phyloP scores from a whole-genome alignment of 1,139 yeast species.

The Hanseniaspora uvarum region DNA sequence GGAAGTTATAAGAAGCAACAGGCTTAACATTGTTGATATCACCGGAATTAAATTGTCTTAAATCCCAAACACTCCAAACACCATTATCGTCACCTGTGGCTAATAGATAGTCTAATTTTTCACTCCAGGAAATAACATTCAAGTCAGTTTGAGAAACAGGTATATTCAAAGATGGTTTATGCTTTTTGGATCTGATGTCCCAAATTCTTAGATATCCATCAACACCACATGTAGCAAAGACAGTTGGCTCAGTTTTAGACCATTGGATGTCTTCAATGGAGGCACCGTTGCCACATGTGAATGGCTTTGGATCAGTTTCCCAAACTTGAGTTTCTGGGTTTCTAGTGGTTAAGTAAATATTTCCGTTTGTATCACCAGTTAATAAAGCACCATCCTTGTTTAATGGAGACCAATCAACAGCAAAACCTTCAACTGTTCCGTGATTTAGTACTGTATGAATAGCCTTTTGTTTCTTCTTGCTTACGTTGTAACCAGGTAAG shows the following conservation, averaged over 20 bases:
- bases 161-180: constrained; percentile 79
- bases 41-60: constrained; percentile 65
- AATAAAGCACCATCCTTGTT: constrained; percentile 69
- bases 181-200: constrained; percentile 92
- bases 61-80: constrained; percentile 95
- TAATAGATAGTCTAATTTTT: constrained; percentile 69
- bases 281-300: constrained; percentile 48
- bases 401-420: constrained; percentile 91
- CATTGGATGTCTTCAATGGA: constrained; percentile 95
- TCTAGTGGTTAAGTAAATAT: constrained; percentile 67
- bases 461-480: constrained; percentile 71
- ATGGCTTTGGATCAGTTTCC: constrained; percentile 80
- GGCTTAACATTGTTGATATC: constrained; percentile 49
- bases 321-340: constrained; percentile 54
- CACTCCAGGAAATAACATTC: constrained; percentile 94
- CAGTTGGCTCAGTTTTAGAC: constrained; percentile 86
- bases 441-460: constrained; percentile 74
- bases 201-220: constrained; percentile 90
- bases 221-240: constrained; percentile 84
- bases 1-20: constrained; percentile 91
- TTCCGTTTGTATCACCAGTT: constrained; percentile 82
- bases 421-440: constrained; percentile 96
- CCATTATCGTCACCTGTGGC: constrained; percentile 99
- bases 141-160: constrained; percentile 78
- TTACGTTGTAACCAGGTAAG: constrained; percentile 73